Conservation (phyloP, 1,139 yeast species). For the Pneumocystis oryctolagi region DNA sequence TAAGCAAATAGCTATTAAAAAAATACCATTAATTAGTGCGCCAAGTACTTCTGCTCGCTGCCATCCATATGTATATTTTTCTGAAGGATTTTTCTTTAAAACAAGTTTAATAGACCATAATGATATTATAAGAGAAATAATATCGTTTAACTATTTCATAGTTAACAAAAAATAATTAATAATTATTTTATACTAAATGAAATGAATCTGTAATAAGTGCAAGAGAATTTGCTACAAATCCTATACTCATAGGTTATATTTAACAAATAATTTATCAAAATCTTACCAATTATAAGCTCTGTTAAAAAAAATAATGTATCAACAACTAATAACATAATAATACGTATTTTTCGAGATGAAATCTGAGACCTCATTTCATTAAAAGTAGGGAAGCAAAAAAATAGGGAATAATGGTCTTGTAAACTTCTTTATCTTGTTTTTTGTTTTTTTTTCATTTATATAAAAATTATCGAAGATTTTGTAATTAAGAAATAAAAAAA, state of each 20-base stretch:
- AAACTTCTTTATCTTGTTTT: no score
- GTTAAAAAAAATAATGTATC: constrained; percentile 75
- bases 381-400: no score
- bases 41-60: constrained; percentile 78
- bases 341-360: constrained; percentile 48
- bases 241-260: constrained; percentile 11
- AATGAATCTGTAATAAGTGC: constrained; percentile 92
- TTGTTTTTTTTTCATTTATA: no score
- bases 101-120: constrained; percentile 70
- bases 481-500: no score
- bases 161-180: constrained; percentile 1
- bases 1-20: constrained; percentile 78
- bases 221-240: constrained; percentile 73
- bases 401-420: background rate
- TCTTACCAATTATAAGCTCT: constrained; percentile 53
- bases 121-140: constrained; percentile 76
- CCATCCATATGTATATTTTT: constrained; percentile 92
- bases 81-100: constrained; percentile 5
- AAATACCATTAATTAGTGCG: constrained; percentile 86
- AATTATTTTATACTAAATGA: constrained; percentile 44
- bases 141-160: constrained; percentile 48
- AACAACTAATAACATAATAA: constrained; percentile 52
- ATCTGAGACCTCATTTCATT: background rate
- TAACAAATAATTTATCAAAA: constrained; percentile 6
- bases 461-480: no score